Evolutionary conservation across 345 rosid genomes (phyloP).

Genomic region (Erodium maritimum): DNA sequence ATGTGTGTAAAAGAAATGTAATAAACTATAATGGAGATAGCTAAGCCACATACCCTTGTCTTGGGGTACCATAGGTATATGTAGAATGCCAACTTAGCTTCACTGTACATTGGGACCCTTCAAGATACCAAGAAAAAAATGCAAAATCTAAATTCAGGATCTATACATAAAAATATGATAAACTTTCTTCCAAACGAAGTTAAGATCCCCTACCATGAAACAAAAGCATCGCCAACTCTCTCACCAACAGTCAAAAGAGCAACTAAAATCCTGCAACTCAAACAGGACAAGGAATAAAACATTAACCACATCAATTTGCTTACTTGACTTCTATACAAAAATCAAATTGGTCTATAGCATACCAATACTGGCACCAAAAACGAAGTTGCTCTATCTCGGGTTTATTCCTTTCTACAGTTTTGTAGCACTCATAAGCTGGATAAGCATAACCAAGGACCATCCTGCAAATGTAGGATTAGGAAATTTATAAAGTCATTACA

Average conservation of each 20-base stretch:
- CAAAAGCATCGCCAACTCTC: slow-evolving; percentile 49
- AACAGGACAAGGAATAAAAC: neutral
- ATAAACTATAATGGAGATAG: neutral
- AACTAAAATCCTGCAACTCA: slow-evolving; percentile 49
- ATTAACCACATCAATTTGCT: neutral
- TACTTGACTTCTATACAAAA: no score
- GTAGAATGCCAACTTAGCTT: slow-evolving; percentile 54
- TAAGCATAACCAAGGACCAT: slow-evolving; percentile 50
- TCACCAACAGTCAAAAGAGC: slow-evolving; percentile 48
- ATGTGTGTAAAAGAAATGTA: neutral
- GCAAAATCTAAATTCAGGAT: slow-evolving; percentile 3
- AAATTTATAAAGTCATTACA: neutral
- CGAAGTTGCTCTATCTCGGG: slow-evolving; percentile 54
- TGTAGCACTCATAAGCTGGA: slow-evolving; percentile 60
- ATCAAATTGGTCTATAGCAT: slow-evolving; percentile 1
- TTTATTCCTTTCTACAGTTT: slow-evolving; percentile 43
- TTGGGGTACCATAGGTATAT: slow-evolving; percentile 64
- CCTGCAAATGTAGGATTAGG: slow-evolving; percentile 16
- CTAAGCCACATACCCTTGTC: slow-evolving; percentile 27
- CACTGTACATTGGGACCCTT: slow-evolving; percentile 69
- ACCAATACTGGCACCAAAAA: slow-evolving; percentile 68
- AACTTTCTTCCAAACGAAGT: neutral
- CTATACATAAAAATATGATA: neutral
- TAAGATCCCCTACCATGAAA: slow-evolving; percentile 40
- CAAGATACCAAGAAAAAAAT: slow-evolving; percentile 13